Conservation (phyloP, 1,139 yeast genomes). For the Taphrina populina region DNA sequence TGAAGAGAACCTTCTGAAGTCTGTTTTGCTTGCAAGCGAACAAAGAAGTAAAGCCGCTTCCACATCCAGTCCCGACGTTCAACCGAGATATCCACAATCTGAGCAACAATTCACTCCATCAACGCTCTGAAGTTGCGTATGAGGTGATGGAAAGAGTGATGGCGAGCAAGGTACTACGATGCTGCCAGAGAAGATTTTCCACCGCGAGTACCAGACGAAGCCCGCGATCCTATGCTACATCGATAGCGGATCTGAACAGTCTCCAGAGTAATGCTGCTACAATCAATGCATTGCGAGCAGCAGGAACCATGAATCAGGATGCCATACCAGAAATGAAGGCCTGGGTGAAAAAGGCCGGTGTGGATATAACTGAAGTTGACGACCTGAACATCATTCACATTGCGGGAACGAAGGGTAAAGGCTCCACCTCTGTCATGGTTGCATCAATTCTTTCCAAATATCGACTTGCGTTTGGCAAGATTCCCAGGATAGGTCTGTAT, state of each 20-base stretch:
- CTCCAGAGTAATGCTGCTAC: conserved; percentile 89
- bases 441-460: conserved; percentile 73
- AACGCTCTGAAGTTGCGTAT: too few relatives aligned
- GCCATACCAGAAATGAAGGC: conserved; percentile 86
- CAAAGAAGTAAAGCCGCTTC: too few relatives aligned
- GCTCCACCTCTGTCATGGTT: conserved; percentile 94
- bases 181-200: too few relatives aligned
- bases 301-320: conserved; percentile 70
- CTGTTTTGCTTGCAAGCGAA: too few relatives aligned
- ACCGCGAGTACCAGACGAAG: too few relatives aligned
- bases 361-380: conserved; percentile 64
- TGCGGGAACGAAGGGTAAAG: conserved; percentile 98
- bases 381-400: conserved; percentile 78
- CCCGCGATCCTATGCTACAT: conserved; percentile 52
- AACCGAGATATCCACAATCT: too few relatives aligned
- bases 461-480: conserved; percentile 15
- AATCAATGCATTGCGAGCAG: conserved; percentile 72
- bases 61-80: too few relatives aligned
- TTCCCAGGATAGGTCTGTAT: conserved; percentile 71
- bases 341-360: conserved; percentile 86
- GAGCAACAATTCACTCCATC: too few relatives aligned
- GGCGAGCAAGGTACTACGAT: too few relatives aligned
- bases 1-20: too few relatives aligned
- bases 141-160: too few relatives aligned
- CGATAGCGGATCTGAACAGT: conserved; percentile 77